Percentiles rank a stretch among this genome's conserved stretches.
Evolutionary conservation across 2,329 filamentous ascomycete genomes (phyloP).

Genomic region (Claviceps sp.): DNA sequence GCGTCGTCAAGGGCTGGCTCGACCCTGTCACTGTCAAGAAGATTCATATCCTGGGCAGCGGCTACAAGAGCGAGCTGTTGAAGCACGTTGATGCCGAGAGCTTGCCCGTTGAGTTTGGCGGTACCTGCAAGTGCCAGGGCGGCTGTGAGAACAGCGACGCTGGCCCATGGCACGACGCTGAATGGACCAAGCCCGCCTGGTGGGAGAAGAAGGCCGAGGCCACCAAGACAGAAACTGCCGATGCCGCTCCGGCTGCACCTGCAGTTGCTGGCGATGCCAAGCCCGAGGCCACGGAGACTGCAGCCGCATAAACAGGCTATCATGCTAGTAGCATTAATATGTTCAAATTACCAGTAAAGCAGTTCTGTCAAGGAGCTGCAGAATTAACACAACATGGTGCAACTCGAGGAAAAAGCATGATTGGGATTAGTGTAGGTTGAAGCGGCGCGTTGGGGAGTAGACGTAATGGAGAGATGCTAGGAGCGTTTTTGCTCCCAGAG

Average conservation of each 20-base stretch:
- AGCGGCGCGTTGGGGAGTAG: slow-evolving; percentile 1
- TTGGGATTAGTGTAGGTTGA: neutral
- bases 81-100: slow-evolving; percentile 81
- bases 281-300: slow-evolving; percentile 20
- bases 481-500: neutral
- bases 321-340: too few relatives aligned
- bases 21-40: slow-evolving; percentile 94
- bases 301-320: slow-evolving; percentile 4
- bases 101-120: slow-evolving; percentile 76
- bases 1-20: slow-evolving; percentile 80
- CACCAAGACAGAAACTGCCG: slow-evolving; percentile 20
- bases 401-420: neutral
- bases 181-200: slow-evolving; percentile 54
- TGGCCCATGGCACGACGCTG: slow-evolving; percentile 67
- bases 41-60: slow-evolving; percentile 76
- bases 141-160: slow-evolving; percentile 80
- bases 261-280: slow-evolving; percentile 15
- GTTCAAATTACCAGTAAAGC: too few relatives aligned
- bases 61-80: slow-evolving; percentile 75
- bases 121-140: slow-evolving; percentile 65
- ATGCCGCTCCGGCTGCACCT: slow-evolving; percentile 11
- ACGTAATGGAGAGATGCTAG: neutral
- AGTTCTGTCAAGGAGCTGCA: too few relatives aligned
- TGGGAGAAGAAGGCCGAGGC: slow-evolving; percentile 39
- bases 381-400: neutral